phyloP scores from a whole-genome alignment of 2,329 filamentous ascomycete genomes.

The Colletotrichum sp. region DNA sequence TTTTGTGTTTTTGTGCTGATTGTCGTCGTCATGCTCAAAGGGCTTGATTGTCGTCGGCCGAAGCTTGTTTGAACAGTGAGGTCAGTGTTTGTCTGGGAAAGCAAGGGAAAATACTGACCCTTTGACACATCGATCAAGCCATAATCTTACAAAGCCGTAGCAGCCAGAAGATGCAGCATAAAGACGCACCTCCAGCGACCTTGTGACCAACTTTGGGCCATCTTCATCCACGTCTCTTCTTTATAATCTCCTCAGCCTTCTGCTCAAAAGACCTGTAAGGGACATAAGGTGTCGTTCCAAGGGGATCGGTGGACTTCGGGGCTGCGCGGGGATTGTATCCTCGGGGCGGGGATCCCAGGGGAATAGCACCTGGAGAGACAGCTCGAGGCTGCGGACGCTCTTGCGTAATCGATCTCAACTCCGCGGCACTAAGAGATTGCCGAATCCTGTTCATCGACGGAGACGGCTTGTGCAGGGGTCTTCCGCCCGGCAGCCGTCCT shows the following conservation, averaged over 20 bases:
- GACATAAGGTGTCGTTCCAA: neutral
- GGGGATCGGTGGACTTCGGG: neutral
- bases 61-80: neutral
- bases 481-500: neutral
- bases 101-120: neutral
- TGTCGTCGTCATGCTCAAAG: neutral
- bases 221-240: neutral
- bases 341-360: neutral
- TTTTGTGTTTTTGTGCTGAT: neutral
- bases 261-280: neutral
- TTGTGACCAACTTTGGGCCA: neutral
- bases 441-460: neutral
- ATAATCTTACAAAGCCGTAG: neutral
- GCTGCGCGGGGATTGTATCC: neutral
- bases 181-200: neutral
- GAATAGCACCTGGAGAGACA: neutral
- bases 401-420: neutral
- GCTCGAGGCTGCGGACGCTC: neutral
- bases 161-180: neutral
- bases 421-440: neutral
- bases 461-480: neutral
- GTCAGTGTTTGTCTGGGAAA: neutral
- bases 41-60: neutral
- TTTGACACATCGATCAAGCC: neutral
- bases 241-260: neutral